A percentile compares a stretch with the other conserved stretches of the same genome.
These are phyloP conservation scores for Clavaria fumosa DNA, from an alignment of 768 basidiomycete species.

Conservation along the genomic window DNA sequence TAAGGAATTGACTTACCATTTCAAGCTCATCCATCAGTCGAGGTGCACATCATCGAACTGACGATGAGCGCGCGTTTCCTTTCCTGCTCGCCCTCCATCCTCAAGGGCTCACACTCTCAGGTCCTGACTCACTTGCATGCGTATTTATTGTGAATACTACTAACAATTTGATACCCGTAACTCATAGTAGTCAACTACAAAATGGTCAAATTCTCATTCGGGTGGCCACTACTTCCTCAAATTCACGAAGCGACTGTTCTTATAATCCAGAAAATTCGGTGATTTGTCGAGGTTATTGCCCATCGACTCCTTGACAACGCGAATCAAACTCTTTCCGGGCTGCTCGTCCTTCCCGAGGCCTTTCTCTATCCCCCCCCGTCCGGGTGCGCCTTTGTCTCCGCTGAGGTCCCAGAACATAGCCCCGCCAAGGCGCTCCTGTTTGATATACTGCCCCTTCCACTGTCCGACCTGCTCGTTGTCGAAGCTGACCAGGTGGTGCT, in stretches of 20 bases:
- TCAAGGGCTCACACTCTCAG: no score
- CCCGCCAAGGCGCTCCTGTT: constrained; percentile 61
- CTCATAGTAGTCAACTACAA: no score
- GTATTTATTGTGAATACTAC: no score
- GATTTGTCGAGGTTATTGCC: constrained; percentile 47
- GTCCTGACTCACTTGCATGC: no score
- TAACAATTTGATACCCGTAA: no score
- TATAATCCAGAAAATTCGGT: constrained; percentile 76
- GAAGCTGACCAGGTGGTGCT: constrained; percentile 70
- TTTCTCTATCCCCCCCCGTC: constrained; percentile 61
- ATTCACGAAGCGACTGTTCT: constrained; percentile 66
- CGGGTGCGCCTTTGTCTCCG: constrained; percentile 58
- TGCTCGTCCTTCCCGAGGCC: constrained; percentile 64
- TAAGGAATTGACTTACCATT: no score
- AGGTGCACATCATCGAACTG: no score
- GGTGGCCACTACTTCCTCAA: constrained; percentile 50
- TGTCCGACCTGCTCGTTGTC: constrained; percentile 54
- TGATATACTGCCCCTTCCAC: constrained; percentile 74
- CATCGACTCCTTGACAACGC: constrained; percentile 62
- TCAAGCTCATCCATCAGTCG: no score
- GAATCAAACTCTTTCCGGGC: constrained; percentile 55
- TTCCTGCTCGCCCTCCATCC: no score
- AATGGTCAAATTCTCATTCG: background rate
- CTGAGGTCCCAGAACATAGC: constrained; percentile 94
- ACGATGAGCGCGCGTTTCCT: no score